Base-by-base conservation (phyloP, 805 yeast species). In the Lachancea sp. region DNA sequence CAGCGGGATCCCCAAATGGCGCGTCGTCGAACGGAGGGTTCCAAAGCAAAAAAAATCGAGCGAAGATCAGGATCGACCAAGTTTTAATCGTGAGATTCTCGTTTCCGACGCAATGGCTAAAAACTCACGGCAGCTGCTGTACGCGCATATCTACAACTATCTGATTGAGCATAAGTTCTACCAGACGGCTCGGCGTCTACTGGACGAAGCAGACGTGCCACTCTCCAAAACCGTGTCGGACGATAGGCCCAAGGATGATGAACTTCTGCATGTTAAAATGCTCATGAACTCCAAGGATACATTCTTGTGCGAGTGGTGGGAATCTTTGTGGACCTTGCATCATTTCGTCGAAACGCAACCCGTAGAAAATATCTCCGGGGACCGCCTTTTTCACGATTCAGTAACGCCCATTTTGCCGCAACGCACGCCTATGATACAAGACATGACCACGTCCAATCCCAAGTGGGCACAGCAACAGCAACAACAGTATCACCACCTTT, bases 271-370 rank as follows among this genome's bases (percentile, higher is more conserved):
- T 16, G 63, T 66, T 2, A 63, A 70, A 46, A 70, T 69, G 71
- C 56, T 71, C 31, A 68, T 69, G 64, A 62, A 68, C 27, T 63
- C 71, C 1, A 66, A 69, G 3, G 77, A 74, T 17, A 68, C 78
- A 0, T 75, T 75, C 48, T 56, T 78, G 12, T 57, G 73, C 39
- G 81, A 78, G 50, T 78, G 82, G 82, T 78, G 81, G 79, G 68
- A 71, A 41, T 60, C 72, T 9, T 53, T 78, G 12, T 72, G 78
- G 74, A 65, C 74, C 13, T 46, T 73, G n/a, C 77, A 75, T 50
- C 65, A 72, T 9, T 71, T 67, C 42, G 69, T 76, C 4, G 67
- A 69, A 43, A 57, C 57, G 3, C 57, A 65, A 1, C 64, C 67
- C 9, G 39, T 53, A 15, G 56, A 55, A 44, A 50, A 58, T 32